phyloP scores from a whole-genome alignment of 1,139 yeast genomes.

The Geotrichum restrictum region DNA sequence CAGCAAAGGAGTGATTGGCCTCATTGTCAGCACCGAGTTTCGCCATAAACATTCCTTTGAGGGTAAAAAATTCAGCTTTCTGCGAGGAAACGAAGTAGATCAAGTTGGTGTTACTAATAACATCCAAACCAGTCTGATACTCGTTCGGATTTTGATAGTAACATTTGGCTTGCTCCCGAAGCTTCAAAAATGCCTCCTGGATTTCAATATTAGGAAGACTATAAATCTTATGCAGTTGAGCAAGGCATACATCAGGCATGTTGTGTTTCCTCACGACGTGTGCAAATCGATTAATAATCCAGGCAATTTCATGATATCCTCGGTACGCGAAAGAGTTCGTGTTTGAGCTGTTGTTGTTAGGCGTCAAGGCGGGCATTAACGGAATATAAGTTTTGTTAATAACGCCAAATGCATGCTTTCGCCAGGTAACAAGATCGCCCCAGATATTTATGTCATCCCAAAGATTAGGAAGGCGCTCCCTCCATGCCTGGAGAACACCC shows the following conservation, averaged over 20 bases:
- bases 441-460: slow-evolving; percentile 98
- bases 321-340: slow-evolving; percentile 91
- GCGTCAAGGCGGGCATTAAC: slow-evolving; percentile 79
- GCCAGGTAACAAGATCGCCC: slow-evolving; percentile 97
- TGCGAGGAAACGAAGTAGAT: slow-evolving; percentile 96
- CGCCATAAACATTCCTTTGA: slow-evolving; percentile 96
- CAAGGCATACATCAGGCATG: slow-evolving; percentile 94
- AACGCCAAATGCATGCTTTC: slow-evolving; percentile 97
- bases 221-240: slow-evolving; percentile 87
- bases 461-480: slow-evolving; percentile 89
- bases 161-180: slow-evolving; percentile 96
- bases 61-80: slow-evolving; percentile 93
- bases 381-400: slow-evolving; percentile 93
- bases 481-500: slow-evolving; percentile 93
- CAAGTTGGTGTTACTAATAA: slow-evolving; percentile 90
- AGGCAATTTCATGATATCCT: slow-evolving; percentile 97
- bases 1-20: slow-evolving; percentile 95
- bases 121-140: slow-evolving; percentile 90
- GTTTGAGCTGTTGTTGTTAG: slow-evolving; percentile 56
- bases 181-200: slow-evolving; percentile 92
- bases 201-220: slow-evolving; percentile 96
- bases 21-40: slow-evolving; percentile 86
- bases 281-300: slow-evolving; percentile 97
- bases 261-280: slow-evolving; percentile 96
- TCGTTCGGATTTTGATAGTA: slow-evolving; percentile 89